Evolutionary conservation across 306 rosid species (phyloP).

Genomic region (Vigna mungo): DNA sequence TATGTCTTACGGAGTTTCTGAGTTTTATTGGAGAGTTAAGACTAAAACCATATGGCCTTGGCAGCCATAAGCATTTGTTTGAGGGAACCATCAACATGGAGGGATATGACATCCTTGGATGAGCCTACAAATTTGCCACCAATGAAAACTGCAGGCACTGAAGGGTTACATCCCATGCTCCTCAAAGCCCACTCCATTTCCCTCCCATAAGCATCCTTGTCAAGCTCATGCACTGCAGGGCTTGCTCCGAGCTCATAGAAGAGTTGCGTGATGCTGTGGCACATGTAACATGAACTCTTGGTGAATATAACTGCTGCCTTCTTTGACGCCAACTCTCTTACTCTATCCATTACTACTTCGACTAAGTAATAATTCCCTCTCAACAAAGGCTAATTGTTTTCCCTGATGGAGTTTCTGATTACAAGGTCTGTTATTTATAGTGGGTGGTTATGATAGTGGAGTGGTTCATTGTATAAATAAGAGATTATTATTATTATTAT

Average conservation of each 20-base stretch:
- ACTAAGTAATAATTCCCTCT: no score
- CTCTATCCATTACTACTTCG: slow-evolving; percentile 56
- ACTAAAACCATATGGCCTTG: slow-evolving; percentile 92
- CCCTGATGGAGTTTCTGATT: slow-evolving; percentile 64
- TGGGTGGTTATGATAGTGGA: slow-evolving; percentile 55
- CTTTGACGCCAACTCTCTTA: slow-evolving; percentile 85
- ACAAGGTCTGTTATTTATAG: slow-evolving; percentile 70
- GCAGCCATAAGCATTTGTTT: slow-evolving; percentile 96
- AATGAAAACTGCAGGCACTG: slow-evolving; percentile 96
- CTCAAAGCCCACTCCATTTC: slow-evolving; percentile 90
- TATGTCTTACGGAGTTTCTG: slow-evolving; percentile 27
- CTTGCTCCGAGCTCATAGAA: slow-evolving; percentile 95
- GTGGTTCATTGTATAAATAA: slow-evolving; percentile 48
- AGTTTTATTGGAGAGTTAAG: neutral
- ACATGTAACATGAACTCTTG: slow-evolving; percentile 95
- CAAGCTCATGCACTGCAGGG: slow-evolving; percentile 93
- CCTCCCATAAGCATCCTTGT: slow-evolving; percentile 73
- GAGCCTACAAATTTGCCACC: slow-evolving; percentile 95
- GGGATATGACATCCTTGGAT: slow-evolving; percentile 87
- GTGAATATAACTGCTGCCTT: slow-evolving; percentile 94
- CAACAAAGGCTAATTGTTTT: neutral
- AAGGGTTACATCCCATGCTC: slow-evolving; percentile 86
- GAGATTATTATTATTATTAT: neutral
- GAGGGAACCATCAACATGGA: slow-evolving; percentile 92
- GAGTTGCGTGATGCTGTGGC: slow-evolving; percentile 88